A percentile compares a stretch with the other conserved stretches of the same genome.
These are phyloP conservation scores for Hypomontagnella monticulosa DNA, from an alignment of 495 filamentous ascomycete species.

Conservation along the genomic window DNA sequence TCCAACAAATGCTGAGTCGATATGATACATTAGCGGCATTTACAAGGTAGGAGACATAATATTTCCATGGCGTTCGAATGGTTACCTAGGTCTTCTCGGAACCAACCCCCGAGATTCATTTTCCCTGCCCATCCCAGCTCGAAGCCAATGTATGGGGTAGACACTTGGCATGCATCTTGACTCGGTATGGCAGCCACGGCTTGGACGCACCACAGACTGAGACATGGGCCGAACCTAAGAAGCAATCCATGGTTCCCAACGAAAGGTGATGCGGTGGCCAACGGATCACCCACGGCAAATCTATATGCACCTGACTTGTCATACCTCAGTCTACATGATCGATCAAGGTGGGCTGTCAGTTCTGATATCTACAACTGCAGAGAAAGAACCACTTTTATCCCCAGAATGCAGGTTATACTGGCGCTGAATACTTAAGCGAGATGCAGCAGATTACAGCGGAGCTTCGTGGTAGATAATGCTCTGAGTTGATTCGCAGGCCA, in stretches of 20 bases:
- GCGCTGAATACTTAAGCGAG: background rate
- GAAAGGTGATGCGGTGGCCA: background rate
- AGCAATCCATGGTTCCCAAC: background rate
- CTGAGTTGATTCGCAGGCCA: background rate
- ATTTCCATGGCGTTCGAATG: no score
- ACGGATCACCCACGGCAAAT: background rate
- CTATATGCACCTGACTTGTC: background rate
- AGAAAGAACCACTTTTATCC: conserved; percentile 1
- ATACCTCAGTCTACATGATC: background rate
- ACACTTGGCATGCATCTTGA: no score
- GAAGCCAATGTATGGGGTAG: no score
- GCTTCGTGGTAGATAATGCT: background rate
- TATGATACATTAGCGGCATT: no score
- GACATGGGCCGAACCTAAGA: background rate
- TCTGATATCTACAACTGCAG: background rate
- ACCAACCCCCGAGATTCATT: no score
- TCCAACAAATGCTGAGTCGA: no score
- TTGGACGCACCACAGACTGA: background rate
- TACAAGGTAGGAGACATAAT: no score
- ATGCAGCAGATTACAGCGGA: background rate
- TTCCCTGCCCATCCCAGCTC: no score
- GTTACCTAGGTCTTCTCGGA: no score
- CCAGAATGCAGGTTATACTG: background rate
- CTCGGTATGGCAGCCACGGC: background rate
- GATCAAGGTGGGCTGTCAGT: background rate